Evolutionary conservation across 1,284 basidiomycete genomes (phyloP), one percentile per base, ranked within the genome.

Genomic region (Cerioporus squamosus): DNA sequence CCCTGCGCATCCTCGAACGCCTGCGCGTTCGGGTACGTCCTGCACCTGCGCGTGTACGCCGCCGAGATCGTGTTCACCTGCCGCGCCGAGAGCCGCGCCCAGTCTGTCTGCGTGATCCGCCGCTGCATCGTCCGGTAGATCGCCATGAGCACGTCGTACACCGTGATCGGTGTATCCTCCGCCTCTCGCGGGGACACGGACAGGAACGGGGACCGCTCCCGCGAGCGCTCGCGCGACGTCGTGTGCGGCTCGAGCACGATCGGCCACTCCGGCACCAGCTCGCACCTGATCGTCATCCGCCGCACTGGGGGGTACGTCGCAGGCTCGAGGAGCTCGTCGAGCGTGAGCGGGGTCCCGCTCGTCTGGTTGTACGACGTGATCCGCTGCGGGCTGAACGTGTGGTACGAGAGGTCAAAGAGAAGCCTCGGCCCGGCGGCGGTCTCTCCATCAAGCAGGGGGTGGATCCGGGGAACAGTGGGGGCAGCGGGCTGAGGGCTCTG

Each of bases 371-470:
- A 70, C 0, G 75, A 72, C 22, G 79, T 51, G 47, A 77, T 65
- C 14, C 75, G 75, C 55, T 77, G 64, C 3, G 86, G 84, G 1
- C 72, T 49, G 62, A 85, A 85, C 1, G 70, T 62, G 17, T 80
- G 74, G 10, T 70, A 62, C 18, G 83, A 77, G 24, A 90, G 74
- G 65, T 90, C 83, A 69, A 89, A 83, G 56, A 78, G 64, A 57
- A 89, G 77, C 2, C 63, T 66, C 2, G 75, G 76, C 5, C 68
- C 63, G 44, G 60, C 44, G 20, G 77, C 76, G 5, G 66, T 62
- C 52, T 84, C 82, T n/a, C 81, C 87, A 63, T 85, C 82, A 7
- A 90, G 72, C 59, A 82, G 79, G 1, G 85, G 85, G 63, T 81
- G 78, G 50, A 83, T 74, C 42, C 74, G 64, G n/a, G 74, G 68